Percentiles rank a stretch among this genome's conserved stretches.
Conservation (phyloP, 306 rosid species). For the Cucurbita argyrosperma region DNA sequence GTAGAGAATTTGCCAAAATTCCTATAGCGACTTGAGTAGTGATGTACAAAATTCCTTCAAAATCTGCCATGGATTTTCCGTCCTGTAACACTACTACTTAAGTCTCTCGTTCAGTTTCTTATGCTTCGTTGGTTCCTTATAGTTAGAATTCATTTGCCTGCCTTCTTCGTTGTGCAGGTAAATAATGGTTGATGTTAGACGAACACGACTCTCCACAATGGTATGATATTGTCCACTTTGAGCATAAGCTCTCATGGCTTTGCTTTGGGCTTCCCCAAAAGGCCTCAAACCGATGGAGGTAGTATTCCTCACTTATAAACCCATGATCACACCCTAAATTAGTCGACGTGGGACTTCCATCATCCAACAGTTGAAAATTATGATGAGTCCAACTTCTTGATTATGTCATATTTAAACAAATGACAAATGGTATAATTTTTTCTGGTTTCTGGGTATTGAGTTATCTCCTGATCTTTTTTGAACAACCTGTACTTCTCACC, state of each 20-base stretch:
- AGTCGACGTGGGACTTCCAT: too few relatives aligned
- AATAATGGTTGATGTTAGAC: conserved; percentile 9
- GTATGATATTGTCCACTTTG: too few relatives aligned
- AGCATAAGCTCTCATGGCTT: too few relatives aligned
- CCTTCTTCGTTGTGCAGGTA: conserved; percentile 82
- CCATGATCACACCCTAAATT: too few relatives aligned
- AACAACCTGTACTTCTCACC: not conserved
- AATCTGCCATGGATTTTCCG: conserved; percentile 46
- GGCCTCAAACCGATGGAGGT: too few relatives aligned
- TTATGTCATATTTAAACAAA: not conserved
- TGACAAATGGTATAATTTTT: not conserved
- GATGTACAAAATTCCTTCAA: conserved; percentile 11
- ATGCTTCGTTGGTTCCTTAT: conserved; percentile 86
- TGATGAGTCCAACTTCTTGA: not conserved
- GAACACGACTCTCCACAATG: too few relatives aligned
- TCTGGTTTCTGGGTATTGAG: not conserved
- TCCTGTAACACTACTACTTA: conserved; percentile 49
- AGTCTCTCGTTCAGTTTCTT: conserved; percentile 61
- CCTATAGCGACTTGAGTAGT: too few relatives aligned
- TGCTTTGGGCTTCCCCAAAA: too few relatives aligned
- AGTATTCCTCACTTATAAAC: too few relatives aligned
- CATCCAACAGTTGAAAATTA: too few relatives aligned
- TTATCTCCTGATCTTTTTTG: not conserved
- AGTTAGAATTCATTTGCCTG: conserved; percentile 54
- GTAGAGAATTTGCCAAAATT: conserved; percentile 7